Conservation (phyloP, 257 asterid species). For the Solanum corneliomulleri region DNA sequence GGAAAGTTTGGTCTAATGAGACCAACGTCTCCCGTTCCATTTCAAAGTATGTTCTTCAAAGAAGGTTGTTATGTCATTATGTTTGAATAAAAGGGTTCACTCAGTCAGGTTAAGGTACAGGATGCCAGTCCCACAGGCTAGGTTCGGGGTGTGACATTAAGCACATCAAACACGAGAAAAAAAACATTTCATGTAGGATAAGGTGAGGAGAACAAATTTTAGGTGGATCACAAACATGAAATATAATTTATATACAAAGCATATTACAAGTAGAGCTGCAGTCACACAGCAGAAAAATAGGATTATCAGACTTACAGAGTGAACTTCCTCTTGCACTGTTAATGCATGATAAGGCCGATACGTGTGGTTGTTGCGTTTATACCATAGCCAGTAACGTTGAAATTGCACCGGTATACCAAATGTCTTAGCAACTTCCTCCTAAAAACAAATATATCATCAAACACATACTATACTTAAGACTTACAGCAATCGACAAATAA, state of each 20-base stretch:
- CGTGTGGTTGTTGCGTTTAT: conserved; percentile 73
- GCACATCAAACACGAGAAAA: neutral
- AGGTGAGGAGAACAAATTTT: neutral
- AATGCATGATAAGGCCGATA: conserved; percentile 74
- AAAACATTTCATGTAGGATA: neutral
- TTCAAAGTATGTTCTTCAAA: neutral
- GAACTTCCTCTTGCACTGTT: conserved; percentile 58
- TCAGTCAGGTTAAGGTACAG: neutral
- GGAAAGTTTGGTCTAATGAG: neutral
- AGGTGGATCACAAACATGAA: neutral
- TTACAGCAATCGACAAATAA: neutral
- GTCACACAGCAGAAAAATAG: neutral
- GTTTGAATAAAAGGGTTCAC: neutral
- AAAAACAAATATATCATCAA: conserved; percentile 1
- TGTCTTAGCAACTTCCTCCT: conserved; percentile 80
- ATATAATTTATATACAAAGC: neutral
- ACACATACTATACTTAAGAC: neutral
- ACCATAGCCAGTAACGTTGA: conserved; percentile 86
- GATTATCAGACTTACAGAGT: conserved; percentile 34
- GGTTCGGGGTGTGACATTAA: neutral
- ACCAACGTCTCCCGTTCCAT: neutral
- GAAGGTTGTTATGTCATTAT: neutral
- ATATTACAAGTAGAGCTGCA: neutral
- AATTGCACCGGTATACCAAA: conserved; percentile 61
- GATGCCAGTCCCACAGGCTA: neutral